A percentile compares a stretch with the other conserved stretches of the same genome.
Conservation (phyloP, 805 yeast species). For the Helenozyma baotianmanensis region DNA sequence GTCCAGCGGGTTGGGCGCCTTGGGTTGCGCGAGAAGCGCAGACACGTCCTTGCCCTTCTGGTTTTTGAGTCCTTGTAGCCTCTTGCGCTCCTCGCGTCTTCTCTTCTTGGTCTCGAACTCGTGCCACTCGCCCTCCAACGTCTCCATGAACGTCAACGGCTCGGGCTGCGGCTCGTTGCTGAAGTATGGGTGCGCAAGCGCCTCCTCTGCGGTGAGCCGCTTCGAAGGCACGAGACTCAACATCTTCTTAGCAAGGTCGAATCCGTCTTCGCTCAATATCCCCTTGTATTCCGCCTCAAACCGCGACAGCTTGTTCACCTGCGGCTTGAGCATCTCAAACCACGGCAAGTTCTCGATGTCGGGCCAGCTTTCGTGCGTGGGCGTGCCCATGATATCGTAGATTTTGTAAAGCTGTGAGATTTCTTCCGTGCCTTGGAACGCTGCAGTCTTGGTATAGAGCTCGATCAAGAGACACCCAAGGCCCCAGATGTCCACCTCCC, state of each 20-base stretch:
- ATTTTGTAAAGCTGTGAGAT: conserved; percentile 75
- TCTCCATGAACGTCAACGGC: conserved; percentile 50
- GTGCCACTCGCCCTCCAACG: conserved; percentile 87
- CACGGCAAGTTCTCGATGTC: conserved; percentile 77
- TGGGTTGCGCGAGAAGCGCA: background rate
- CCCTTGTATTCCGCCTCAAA: conserved; percentile 29
- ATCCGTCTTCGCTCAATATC: conserved; percentile 47
- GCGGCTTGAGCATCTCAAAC: conserved; percentile 80
- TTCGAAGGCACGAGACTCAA: conserved; percentile 63
- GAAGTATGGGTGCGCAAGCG: conserved; percentile 71
- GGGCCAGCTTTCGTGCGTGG: conserved; percentile 71
- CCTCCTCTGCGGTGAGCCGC: conserved; percentile 65
- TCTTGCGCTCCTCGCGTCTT: conserved; percentile 46
- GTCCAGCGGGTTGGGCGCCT: background rate
- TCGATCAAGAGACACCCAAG: conserved; percentile 89
- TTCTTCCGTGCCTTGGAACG: conserved; percentile 88
- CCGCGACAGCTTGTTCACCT: conserved; percentile 27
- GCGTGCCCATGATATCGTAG: conserved; percentile 84
- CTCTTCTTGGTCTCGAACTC: conserved; percentile 91
- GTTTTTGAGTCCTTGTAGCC: conserved; percentile 27
- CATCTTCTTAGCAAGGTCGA: conserved; percentile 60
- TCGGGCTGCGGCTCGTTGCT: conserved; percentile 61
- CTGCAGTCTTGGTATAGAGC: conserved; percentile 66
- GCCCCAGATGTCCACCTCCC: conserved; percentile 96
- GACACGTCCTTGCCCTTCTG: conserved; percentile 11